phyloP scores from a whole-genome alignment of 768 basidiomycete genomes.

The Lactarius psammicola region DNA sequence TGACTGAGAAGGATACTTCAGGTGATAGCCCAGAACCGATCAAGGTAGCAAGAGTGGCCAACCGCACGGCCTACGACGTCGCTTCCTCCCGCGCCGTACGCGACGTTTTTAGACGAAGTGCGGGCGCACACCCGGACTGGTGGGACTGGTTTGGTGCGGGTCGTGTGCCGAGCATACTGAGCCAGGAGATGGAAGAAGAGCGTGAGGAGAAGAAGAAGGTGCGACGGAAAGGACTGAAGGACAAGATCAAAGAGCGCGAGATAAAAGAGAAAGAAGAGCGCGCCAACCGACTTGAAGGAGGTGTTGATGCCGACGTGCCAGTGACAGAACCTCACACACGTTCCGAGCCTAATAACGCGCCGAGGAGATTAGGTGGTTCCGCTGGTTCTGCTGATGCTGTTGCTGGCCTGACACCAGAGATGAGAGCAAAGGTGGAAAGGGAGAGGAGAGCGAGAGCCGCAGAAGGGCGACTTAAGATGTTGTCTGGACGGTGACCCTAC shows the following conservation, averaged over 20 bases:
- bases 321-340: conserved; percentile 26
- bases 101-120: conserved; percentile 84
- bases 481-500: conserved; percentile 29
- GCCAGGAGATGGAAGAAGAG: conserved; percentile 82
- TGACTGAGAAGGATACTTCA: conserved; percentile 28
- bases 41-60: conserved; percentile 25
- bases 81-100: conserved; percentile 70
- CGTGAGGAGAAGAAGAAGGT: conserved; percentile 85
- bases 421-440: conserved; percentile 85
- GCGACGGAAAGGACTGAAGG: conserved; percentile 78
- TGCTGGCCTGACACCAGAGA: conserved; percentile 83
- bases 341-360: conserved; percentile 39
- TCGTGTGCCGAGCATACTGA: conserved; percentile 79
- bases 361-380: conserved; percentile 75
- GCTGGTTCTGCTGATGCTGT: conserved; percentile 59
- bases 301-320: conserved; percentile 33
- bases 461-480: conserved; percentile 72
- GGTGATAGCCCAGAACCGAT: conserved; percentile 8
- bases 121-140: conserved; percentile 77
- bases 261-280: conserved; percentile 43
- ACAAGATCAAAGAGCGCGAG: conserved; percentile 81
- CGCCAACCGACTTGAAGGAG: conserved; percentile 31
- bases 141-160: conserved; percentile 92
- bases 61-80: conserved; percentile 83
- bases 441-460: conserved; percentile 92